A percentile compares a stretch with the other conserved stretches of the same genome.
Conservation (phyloP, 257 asterid genomes). For the Galeopsis tetrahit region DNA sequence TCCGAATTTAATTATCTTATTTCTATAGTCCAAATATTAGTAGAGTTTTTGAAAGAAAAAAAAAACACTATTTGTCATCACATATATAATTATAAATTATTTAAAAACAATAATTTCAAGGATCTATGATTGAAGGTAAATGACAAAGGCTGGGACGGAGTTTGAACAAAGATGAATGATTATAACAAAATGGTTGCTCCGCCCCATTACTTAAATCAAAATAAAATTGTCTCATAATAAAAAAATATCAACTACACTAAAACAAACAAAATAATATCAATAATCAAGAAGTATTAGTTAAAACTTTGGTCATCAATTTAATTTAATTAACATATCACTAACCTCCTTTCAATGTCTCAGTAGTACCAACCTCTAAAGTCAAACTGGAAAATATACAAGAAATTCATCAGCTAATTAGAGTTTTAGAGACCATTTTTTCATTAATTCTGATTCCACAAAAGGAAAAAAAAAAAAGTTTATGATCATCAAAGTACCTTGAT, state of each 20-base stretch:
- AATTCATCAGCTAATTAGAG: not conserved
- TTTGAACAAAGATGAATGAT: slow-evolving; percentile 39
- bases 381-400: slow-evolving; percentile 38
- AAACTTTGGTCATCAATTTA: slow-evolving; percentile 27
- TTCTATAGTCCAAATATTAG: too few species aligned
- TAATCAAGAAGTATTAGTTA: slow-evolving; percentile 34
- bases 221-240: slow-evolving; percentile 30
- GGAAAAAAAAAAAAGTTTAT: slow-evolving; percentile 24
- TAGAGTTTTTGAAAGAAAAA: too few species aligned
- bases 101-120: slow-evolving; percentile 45
- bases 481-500: slow-evolving; percentile 41
- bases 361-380: slow-evolving; percentile 43
- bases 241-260: slow-evolving; percentile 37
- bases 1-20: too few species aligned
- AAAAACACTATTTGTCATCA: slow-evolving; percentile 14
- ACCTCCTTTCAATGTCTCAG: slow-evolving; percentile 40
- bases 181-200: slow-evolving; percentile 57
- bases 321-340: slow-evolving; percentile 32
- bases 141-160: slow-evolving; percentile 63
- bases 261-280: slow-evolving; percentile 44
- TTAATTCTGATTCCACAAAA: not conserved
- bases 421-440: not conserved
- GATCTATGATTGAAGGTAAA: slow-evolving; percentile 49
- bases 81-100: slow-evolving; percentile 33
- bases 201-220: slow-evolving; percentile 45